Base-by-base conservation (phyloP, 1,139 yeast genomes). In the Pichia norvegensis region DNA sequence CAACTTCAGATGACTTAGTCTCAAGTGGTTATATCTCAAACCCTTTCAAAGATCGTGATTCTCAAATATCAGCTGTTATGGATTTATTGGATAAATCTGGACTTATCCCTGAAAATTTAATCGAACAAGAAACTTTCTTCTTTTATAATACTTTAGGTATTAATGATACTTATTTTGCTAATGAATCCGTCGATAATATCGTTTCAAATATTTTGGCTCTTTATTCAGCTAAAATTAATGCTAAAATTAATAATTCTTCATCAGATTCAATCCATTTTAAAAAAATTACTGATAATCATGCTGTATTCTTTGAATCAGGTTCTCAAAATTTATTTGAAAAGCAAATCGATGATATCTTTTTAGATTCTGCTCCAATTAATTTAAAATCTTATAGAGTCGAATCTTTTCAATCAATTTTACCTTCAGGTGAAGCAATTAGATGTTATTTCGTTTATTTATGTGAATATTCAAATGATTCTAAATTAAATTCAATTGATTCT, bases 181-280 rank as follows among this genome's bases (percentile, higher is more conserved):
- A 85, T 55, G 96, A 90, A 62, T 69, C 85, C 4, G 83, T 90
- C 21, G 79, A 76, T 49, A 88, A 81, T 49, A 84, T 92, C 58
- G 92, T 87, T 37, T 76, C 85, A 46, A 95, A 87, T 63, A 78
- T 81, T 54, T 87, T 85, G 60, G 85, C 96, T 16, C 73, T 92
- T 49, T 92, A 90, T 66, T 87, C 96, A 36, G 92, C 97, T 52
- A 92, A 92, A 65, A 78, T 92, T 48, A 94, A 92, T 56, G 95
- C 97, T 16, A 87, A 74, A 64, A 82, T 88, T 14, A 46, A 52
- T 22, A 72, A 69, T 52, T 63, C 66, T 51, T 17, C 46, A 3
- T 17, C 46, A 3, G 38, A 87, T 16, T 75, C 79, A 55, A 81
- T 86, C 56, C 85, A 81, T 50, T 82, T 85, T 63, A 79, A 76